Percentiles rank a stretch among this genome's conserved stretches.
These are phyloP conservation scores for Suillus brevipes DNA, from an alignment of 768 basidiomycete genomes.

Conservation along the genomic window DNA sequence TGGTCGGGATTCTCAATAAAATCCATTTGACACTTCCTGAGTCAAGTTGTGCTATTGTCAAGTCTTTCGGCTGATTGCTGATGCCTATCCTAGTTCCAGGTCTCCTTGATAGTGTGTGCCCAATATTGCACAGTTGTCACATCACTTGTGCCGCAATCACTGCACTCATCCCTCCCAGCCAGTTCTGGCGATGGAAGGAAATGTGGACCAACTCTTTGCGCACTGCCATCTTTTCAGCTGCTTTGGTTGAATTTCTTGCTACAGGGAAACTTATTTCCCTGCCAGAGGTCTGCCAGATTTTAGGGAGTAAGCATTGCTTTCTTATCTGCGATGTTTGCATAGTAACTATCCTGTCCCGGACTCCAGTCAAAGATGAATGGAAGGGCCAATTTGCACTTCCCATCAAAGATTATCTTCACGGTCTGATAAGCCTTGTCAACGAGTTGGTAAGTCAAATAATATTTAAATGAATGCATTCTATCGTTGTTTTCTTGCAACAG, in stretches of 20 bases:
- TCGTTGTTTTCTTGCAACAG: not conserved
- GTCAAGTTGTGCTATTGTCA: slow-evolving; percentile 45
- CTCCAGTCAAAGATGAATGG: slow-evolving; percentile 68
- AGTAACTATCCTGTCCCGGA: not conserved
- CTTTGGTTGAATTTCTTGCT: slow-evolving; percentile 65
- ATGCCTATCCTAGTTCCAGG: slow-evolving; percentile 49
- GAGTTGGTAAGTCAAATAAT: slow-evolving; percentile 58
- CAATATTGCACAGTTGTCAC: slow-evolving; percentile 55
- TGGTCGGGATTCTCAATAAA: slow-evolving; percentile 76
- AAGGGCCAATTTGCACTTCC: slow-evolving; percentile 60
- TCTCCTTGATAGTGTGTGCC: slow-evolving; percentile 57
- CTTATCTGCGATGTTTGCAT: slow-evolving; percentile 3
- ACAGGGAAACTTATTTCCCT: slow-evolving; percentile 60
- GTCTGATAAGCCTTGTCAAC: slow-evolving; percentile 74
- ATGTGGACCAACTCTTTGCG: slow-evolving; percentile 77
- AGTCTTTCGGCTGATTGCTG: slow-evolving; percentile 11
- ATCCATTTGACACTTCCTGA: slow-evolving; percentile 72
- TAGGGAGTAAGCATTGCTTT: slow-evolving; percentile 62
- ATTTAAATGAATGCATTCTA: not conserved
- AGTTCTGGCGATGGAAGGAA: slow-evolving; percentile 85
- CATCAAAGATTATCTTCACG: slow-evolving; percentile 82
- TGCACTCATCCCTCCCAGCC: slow-evolving; percentile 60
- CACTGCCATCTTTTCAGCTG: slow-evolving; percentile 63
- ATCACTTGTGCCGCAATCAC: slow-evolving; percentile 54
- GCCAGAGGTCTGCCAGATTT: slow-evolving; percentile 45